A percentile compares a stretch with the other conserved stretches of the same genome.
phyloP scores from a whole-genome alignment of 208 protist genomes.

The Wallacemonas sp. region DNA sequence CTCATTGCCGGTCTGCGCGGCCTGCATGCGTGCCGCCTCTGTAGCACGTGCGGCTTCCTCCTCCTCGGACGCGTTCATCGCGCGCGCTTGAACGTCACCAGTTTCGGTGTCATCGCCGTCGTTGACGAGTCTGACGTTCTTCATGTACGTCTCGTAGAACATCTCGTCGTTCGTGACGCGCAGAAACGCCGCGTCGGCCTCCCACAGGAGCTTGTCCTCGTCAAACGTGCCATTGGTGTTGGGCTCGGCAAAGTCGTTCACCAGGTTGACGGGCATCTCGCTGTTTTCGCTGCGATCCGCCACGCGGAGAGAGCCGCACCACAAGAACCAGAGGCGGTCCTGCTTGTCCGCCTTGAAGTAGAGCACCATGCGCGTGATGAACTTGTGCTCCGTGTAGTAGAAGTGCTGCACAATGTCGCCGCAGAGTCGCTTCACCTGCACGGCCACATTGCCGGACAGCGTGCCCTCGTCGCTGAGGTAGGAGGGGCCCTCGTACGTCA shows the following conservation, averaged over 20 bases:
- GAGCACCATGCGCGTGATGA: conserved; percentile 90
- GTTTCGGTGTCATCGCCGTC: conserved; percentile 21
- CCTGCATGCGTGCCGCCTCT: not conserved
- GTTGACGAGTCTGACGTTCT: conserved; percentile 30
- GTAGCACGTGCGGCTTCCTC: conserved; percentile 9
- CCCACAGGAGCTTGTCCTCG: conserved; percentile 58
- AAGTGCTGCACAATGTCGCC: conserved; percentile 86
- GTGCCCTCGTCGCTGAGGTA: conserved; percentile 80
- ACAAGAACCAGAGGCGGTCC: conserved; percentile 81
- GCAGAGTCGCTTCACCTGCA: conserved; percentile 79
- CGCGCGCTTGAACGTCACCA: conserved; percentile 6
- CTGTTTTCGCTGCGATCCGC: conserved; percentile 62
- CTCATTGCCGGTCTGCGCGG: not conserved
- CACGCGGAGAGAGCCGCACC: conserved; percentile 82
- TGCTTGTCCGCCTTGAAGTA: conserved; percentile 85
- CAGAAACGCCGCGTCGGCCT: conserved; percentile 56
- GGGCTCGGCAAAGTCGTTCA: conserved; percentile 74
- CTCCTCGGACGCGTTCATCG: conserved; percentile 14
- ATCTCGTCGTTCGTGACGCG: conserved; percentile 69
- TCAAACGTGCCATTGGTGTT: conserved; percentile 28
- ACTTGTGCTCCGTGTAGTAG: conserved; percentile 91
- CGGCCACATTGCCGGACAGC: conserved; percentile 73
- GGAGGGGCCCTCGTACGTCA: conserved; percentile 87
- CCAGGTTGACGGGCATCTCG: conserved; percentile 84
- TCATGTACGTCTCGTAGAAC: conserved; percentile 83